These are phyloP conservation scores for Fraxinus floribunda DNA, from an alignment of 305 asterid genomes.

Conservation along the genomic window DNA sequence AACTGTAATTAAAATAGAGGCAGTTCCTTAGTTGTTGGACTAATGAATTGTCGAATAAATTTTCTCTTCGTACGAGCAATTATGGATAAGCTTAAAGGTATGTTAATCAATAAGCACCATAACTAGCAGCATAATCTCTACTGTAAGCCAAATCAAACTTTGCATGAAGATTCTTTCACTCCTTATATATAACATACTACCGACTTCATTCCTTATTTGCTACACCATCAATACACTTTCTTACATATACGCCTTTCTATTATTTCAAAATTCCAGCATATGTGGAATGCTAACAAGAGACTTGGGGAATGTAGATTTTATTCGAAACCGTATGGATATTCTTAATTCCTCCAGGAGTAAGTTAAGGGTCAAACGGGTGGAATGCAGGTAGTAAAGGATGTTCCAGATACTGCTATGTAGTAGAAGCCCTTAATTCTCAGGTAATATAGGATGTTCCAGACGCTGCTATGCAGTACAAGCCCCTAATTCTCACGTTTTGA, in stretches of 20 bases:
- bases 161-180: neutral
- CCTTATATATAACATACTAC: neutral
- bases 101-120: neutral
- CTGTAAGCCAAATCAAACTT: slow-evolving; percentile 1
- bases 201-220: neutral
- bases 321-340: neutral
- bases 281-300: neutral
- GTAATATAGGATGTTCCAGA: neutral
- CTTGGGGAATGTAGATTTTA: neutral
- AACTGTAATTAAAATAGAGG: neutral
- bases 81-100: neutral
- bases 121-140: slow-evolving; percentile 2
- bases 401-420: neutral
- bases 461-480: neutral
- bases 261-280: neutral
- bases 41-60: neutral
- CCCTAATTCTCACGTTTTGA: neutral
- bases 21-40: neutral
- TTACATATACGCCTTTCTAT: neutral
- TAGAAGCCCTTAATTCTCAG: neutral
- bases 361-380: neutral
- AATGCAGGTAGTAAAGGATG: neutral
- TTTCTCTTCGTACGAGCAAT: neutral
- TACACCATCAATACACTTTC: neutral
- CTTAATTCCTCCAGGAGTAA: neutral